Conservation (phyloP, 192 early-diverging fungal species). For the Backusella sp. region DNA sequence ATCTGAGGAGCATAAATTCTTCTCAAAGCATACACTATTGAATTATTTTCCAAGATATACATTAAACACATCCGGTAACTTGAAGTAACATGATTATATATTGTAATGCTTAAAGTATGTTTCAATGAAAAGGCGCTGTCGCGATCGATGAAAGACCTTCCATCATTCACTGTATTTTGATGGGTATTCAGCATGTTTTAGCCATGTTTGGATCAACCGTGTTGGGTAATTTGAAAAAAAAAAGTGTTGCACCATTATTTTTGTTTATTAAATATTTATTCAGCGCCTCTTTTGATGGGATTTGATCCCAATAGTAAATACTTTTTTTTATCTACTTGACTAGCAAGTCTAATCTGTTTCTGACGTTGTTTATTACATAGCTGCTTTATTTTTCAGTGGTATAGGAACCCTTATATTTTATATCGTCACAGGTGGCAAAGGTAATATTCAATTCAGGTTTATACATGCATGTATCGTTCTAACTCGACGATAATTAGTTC, state of each 20-base stretch:
- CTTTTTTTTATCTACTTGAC: not conserved
- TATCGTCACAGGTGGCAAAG: conserved; percentile 45
- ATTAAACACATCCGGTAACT: conserved; percentile 1
- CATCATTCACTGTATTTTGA: conserved; percentile 29
- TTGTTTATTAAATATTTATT: conserved; percentile 6
- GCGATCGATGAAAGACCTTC: conserved; percentile 39
- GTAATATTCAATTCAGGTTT: not conserved
- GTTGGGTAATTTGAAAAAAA: conserved; percentile 19
- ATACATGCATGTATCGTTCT: not conserved
- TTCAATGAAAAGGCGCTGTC: conserved; percentile 18
- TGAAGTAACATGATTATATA: not conserved
- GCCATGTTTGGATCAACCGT: conserved; percentile 62
- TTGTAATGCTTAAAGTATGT: not conserved
- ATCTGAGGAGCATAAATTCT: not conserved
- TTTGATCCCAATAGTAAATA: conserved; percentile 40
- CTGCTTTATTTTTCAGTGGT: conserved; percentile 50
- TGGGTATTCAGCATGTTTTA: conserved; percentile 52
- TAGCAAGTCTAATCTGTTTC: not conserved
- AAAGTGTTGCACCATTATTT: not conserved
- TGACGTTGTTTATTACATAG: conserved; percentile 10
- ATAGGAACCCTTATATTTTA: conserved; percentile 53
- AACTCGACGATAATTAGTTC: conserved; percentile 23
- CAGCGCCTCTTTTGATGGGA: conserved; percentile 41
- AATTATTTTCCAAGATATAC: conserved; percentile 15
- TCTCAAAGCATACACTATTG: not conserved